Evolutionary conservation across 495 filamentous ascomycete genomes (phyloP), one percentile per base, ranked within the genome.

Genomic region (Filosporella fistucella): DNA sequence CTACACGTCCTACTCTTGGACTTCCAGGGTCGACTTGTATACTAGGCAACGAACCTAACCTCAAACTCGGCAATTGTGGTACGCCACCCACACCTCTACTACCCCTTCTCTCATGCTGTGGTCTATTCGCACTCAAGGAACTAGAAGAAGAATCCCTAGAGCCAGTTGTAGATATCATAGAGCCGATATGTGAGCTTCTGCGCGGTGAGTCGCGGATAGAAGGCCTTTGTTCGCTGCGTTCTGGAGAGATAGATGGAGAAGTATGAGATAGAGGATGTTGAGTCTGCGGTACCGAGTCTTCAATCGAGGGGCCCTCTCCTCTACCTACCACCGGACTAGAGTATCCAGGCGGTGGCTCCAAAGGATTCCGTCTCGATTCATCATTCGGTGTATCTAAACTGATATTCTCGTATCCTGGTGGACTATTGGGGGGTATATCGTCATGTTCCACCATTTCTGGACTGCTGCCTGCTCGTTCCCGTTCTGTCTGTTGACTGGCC

Each of bases 351-450:
- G 75, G 75, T 13, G 74, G 70, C 18, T 71, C 74, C 22, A 47
- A 40, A 44, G 64, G 63, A 1, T 39, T 14, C 4, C 4, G 18
- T 13, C 25, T 33, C 14, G 39, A 18, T 7, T 30, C 35, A 11
- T 62, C 62, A 57, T 38, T 35, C 44, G 25, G 57, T 48, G 42
- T 62, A 32, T 69, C 68, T 21, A 79, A 49, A 47, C 69, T 72
- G 4, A 79, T 72, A 35, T 78, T 72, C 47, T 79, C 76, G 52
- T 79, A 79, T 13, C 66, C 74, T 1, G 76, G 76, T 1, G 71
- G 70, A 18, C 45, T 51, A 44, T 62, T 47, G 2, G 63, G 67
- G 6, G 74, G 74, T 60, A 80, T 68, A 48, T 68, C 58, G 49
- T 61, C 37, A 58, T 58, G 29, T 42, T 57, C 51, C 56, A 65